These are phyloP conservation scores for Theileria luwenshuni DNA, from an alignment of 169 alveolate species.

Conservation along the genomic window DNA sequence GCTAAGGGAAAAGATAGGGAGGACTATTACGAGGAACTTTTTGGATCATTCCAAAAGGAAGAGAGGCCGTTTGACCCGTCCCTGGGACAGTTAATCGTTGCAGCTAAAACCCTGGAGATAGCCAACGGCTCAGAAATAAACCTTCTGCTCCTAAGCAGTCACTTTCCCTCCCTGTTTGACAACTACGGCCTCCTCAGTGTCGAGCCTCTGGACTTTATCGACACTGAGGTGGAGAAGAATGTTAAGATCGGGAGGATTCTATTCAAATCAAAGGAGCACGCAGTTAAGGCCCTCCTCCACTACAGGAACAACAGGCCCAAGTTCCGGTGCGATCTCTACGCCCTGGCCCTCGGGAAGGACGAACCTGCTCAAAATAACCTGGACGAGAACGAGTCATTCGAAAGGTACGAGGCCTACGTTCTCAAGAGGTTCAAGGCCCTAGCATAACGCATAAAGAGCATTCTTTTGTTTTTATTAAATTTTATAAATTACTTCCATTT, in stretches of 20 bases:
- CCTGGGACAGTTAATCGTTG: conserved; percentile 44
- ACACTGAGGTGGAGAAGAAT: conserved; percentile 38
- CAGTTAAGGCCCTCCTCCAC: conserved; percentile 58
- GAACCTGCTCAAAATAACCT: neutral
- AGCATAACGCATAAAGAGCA: conserved; percentile 5
- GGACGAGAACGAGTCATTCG: conserved; percentile 12
- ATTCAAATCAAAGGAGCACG: conserved; percentile 61
- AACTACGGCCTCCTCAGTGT: conserved; percentile 54
- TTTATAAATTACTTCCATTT: neutral
- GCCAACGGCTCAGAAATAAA: conserved; percentile 65
- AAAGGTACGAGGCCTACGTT: conserved; percentile 9
- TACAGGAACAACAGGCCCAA: conserved; percentile 45
- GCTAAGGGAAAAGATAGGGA: neutral
- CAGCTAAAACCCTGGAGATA: conserved; percentile 61
- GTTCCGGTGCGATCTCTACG: conserved; percentile 60
- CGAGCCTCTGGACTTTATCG: conserved; percentile 53
- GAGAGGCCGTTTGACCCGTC: neutral
- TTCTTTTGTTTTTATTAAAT: neutral
- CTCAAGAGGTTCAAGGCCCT: conserved; percentile 4
- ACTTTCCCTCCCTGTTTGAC: conserved; percentile 41
- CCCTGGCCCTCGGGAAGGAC: conserved; percentile 60
- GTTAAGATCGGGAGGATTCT: conserved; percentile 46
- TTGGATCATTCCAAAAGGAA: conserved; percentile 6
- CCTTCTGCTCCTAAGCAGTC: conserved; percentile 60
- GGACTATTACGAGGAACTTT: conserved; percentile 19